phyloP scores from a whole-genome alignment of 805 yeast genomes.

The Starmerella khaoyaiensis region DNA sequence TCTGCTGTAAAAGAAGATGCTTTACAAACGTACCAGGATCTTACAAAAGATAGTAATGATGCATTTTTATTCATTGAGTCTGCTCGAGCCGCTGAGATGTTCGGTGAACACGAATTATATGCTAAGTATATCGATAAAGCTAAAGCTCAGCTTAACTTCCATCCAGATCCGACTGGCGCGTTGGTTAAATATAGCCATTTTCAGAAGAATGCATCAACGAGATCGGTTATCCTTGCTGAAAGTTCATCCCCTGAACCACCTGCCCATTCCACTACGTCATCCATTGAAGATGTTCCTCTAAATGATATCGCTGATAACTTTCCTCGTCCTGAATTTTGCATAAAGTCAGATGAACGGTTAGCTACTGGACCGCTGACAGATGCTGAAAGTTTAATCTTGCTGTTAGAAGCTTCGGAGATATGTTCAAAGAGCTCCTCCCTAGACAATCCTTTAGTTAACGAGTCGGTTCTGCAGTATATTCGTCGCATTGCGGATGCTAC shows the following conservation, averaged over 20 bases:
- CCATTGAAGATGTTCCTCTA: slow-evolving; percentile 5
- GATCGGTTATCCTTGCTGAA: slow-evolving; percentile 5
- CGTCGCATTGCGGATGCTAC: slow-evolving; percentile 52
- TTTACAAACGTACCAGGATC: slow-evolving; percentile 16
- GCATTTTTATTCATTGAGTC: slow-evolving; percentile 46
- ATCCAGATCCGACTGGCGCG: slow-evolving; percentile 3
- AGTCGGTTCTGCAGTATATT: slow-evolving; percentile 68
- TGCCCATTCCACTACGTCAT: background rate
- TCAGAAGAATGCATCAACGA: slow-evolving; percentile 3
- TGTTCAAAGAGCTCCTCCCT: slow-evolving; percentile 60
- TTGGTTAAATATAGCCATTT: slow-evolving; percentile 5
- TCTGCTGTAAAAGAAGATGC: background rate
- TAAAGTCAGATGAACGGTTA: slow-evolving; percentile 4
- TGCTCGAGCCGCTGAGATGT: slow-evolving; percentile 37
- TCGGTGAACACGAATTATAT: slow-evolving; percentile 25
- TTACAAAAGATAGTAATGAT: slow-evolving; percentile 20
- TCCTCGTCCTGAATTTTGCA: no score
- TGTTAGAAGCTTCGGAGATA: slow-evolving; percentile 52
- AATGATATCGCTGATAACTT: no score
- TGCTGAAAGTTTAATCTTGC: slow-evolving; percentile 59
- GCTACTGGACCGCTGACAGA: slow-evolving; percentile 25
- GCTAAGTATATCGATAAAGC: slow-evolving; percentile 19
- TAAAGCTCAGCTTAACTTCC: slow-evolving; percentile 2
- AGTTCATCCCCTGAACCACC: background rate
- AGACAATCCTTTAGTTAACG: slow-evolving; percentile 52